Evolutionary conservation across 2,329 filamentous ascomycete genomes (phyloP), one percentile per base, ranked within the genome.

Genomic region (Microdochium paspali): DNA sequence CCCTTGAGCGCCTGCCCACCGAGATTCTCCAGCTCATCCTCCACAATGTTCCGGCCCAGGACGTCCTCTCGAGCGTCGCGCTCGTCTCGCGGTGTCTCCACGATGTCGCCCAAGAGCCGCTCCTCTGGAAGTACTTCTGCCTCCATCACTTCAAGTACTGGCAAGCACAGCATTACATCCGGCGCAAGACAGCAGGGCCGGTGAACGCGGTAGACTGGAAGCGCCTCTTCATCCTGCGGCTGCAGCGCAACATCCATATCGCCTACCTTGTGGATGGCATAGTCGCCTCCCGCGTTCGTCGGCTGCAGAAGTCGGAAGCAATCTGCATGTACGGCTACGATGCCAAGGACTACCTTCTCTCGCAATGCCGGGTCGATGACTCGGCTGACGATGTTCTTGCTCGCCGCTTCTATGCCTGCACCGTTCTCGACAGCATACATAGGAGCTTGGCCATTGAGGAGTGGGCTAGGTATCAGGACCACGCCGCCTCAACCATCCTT

Each of bases 11-110:
- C 47, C 71, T 93, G 30, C 90, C 90, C 35, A 86, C 91, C 65
- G 93, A 98, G 70, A 79, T 97, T 52, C 74, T 97, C 57, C 81
- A 88, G 61, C 77, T 83, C 46, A 85, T 97, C 54, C 74, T 96
- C 54, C 73, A 75, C 52, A 81, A 81, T 59, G 62, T 67, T 60
- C 79, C 66, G 59, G 84, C 75, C 54, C 71, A 72, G 48, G 74
- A 83, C 50, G 73, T 72, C 44, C 62, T 82, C 32, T 46, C 54
- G 13, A 64, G 58, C 48, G 56, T 82, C 31, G 71, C 78, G 51
- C 62, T 65, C 24, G 72, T 85, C 10, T 87, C 79, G 21, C 79
- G 71, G 54, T 79, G 80, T 49, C 76, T 91, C 56, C 70, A 80
- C 56, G 70, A 72, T 44, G 70, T 94, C 48, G 77, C 81, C 32